phyloP scores from a whole-genome alignment of 352 stramenopile genomes.

The Phytophthora tubulina region DNA sequence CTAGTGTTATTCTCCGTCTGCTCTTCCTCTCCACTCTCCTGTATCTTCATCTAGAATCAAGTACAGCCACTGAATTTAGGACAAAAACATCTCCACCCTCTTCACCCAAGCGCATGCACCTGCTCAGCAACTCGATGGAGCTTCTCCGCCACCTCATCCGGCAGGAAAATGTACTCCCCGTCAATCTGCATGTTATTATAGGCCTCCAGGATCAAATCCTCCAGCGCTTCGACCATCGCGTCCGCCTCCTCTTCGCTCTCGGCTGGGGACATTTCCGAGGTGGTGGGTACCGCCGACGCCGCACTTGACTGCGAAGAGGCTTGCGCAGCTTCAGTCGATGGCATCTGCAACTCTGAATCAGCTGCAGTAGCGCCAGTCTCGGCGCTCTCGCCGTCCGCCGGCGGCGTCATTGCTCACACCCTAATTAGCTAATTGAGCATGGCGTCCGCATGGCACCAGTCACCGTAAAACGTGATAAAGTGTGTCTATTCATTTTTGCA shows the following conservation, averaged over 20 bases:
- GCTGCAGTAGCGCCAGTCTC: not conserved
- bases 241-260: conserved; percentile 31
- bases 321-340: conserved; percentile 1
- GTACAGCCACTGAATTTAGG: conserved; percentile 27
- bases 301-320: conserved; percentile 8
- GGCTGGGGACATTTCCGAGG: conserved; percentile 9
- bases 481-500: conserved; percentile 31
- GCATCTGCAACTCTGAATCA: not conserved
- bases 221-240: conserved; percentile 56
- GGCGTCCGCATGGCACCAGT: conserved; percentile 15
- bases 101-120: conserved; percentile 42
- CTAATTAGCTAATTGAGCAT: conserved; percentile 31
- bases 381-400: conserved; percentile 16
- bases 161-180: conserved; percentile 82
- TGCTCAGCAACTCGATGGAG: conserved; percentile 66
- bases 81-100: not conserved
- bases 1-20: conserved; percentile 29
- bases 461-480: conserved; percentile 29
- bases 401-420: conserved; percentile 24
- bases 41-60: conserved; percentile 31
- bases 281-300: not conserved
- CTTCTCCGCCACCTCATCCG: conserved; percentile 70
- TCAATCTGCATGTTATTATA: conserved; percentile 90
- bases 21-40: conserved; percentile 34
- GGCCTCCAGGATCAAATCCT: conserved; percentile 81